Conservation (phyloP, 2,329 filamentous ascomycete genomes). For the Biscogniauxia mediterranea region DNA sequence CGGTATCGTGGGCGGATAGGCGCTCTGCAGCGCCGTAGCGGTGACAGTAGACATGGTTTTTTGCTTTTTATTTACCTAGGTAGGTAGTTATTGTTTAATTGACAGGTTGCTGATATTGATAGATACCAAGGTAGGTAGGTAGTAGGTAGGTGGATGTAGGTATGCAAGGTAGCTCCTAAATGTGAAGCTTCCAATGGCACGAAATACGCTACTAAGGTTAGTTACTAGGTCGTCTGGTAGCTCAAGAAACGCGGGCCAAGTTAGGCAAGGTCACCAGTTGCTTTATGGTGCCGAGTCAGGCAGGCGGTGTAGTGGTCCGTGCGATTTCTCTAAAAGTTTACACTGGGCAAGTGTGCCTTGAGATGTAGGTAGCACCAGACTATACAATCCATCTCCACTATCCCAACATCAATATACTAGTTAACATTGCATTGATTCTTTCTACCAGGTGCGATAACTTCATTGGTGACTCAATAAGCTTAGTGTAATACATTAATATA, state of each 20-base stretch:
- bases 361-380: no score
- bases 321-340: neutral
- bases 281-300: slow-evolving; percentile 1
- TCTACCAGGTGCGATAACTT: no score
- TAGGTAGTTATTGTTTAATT: neutral
- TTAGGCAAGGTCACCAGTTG: neutral
- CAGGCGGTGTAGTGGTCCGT: neutral
- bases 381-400: no score
- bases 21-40: slow-evolving; percentile 71
- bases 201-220: no score
- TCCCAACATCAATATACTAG: no score
- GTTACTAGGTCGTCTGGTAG: neutral
- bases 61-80: neutral
- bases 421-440: no score
- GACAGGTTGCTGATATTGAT: neutral
- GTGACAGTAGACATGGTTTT: slow-evolving; percentile 78
- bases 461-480: no score
- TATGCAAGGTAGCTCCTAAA: neutral
- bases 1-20: slow-evolving; percentile 73
- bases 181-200: neutral
- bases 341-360: no score
- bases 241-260: neutral
- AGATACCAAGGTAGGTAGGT: neutral
- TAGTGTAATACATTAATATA: no score
- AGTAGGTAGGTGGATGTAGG: neutral